These are phyloP conservation scores for Euphorbia tirucalli DNA, from an alignment of 345 rosid genomes.

Conservation along the genomic window DNA sequence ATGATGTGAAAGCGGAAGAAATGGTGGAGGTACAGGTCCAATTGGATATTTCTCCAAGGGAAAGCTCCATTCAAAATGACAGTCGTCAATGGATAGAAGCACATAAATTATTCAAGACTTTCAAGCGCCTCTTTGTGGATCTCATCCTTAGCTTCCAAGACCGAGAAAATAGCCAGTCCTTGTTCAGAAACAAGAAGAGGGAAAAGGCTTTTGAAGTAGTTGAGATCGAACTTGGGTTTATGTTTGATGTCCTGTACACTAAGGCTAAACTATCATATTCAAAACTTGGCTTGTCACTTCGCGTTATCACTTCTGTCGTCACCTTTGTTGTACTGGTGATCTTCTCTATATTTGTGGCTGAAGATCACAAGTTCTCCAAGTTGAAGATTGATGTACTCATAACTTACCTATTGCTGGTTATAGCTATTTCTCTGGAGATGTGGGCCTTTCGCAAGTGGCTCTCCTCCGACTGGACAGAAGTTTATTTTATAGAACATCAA, in stretches of 20 bases:
- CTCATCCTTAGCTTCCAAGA: constrained; percentile 27
- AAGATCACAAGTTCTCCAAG: neutral
- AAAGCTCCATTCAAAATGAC: too few species aligned
- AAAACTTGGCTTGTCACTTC: constrained; percentile 18
- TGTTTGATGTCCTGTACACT: constrained; percentile 44
- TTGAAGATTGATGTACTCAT: constrained; percentile 10
- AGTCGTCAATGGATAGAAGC: constrained; percentile 1
- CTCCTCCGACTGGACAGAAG: constrained; percentile 14
- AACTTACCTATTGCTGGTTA: constrained; percentile 20
- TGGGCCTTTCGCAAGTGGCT: neutral
- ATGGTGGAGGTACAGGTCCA: neutral
- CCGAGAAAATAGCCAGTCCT: constrained; percentile 19
- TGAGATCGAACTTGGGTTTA: constrained; percentile 32
- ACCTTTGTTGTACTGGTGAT: constrained; percentile 10
- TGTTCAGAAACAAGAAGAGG: neutral
- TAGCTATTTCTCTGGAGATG: constrained; percentile 22
- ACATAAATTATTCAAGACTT: constrained; percentile 26
- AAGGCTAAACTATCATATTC: constrained; percentile 31
- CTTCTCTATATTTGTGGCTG: neutral
- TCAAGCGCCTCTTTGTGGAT: constrained; percentile 41
- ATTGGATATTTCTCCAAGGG: too few species aligned
- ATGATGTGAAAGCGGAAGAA: neutral
- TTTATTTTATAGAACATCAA: neutral
- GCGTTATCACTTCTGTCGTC: constrained; percentile 16
- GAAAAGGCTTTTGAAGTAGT: constrained; percentile 28